Evolutionary conservation across 164 flowering plant species (phyloP), one percentile per base, ranked within the genome.

Genomic region (Tetracentron sinense): DNA sequence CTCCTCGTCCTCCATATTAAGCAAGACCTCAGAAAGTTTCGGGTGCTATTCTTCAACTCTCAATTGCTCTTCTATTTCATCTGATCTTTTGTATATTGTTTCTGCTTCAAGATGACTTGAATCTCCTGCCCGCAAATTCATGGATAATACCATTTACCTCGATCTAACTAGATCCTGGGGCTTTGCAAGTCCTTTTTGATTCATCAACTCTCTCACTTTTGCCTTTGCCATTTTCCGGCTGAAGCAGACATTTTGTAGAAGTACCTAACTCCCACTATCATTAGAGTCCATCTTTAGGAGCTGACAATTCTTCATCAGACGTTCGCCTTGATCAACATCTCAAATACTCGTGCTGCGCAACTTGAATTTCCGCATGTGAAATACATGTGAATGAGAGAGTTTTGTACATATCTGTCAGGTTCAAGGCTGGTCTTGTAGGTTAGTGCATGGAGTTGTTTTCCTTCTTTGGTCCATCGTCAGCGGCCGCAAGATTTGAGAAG

Each of bases 301-400:
- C 54, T 64, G 61, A 31, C 30, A 27, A 16, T 69, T 66, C 26
- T 74, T 65, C 68, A 81, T 65, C 54, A 76, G 49, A 44, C 66
- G 76, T 50, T 79, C 79, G 8, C 67, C 72, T 27, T 74, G 62
- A 22, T 65, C 51, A 6, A 62, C 46, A 59, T 80, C 82, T 22
- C 79, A 21, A 83, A 78, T 65, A 81, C 76, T 49, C 44, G 48
- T 3, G 48, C 44, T 1, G 77, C 83, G 60, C 10, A 33, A 42
- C 56, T 61, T 52, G 72, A 67, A 3, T 79, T 66, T 3, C 78
- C 72, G 28, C 74, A 74, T 0, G 33, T 31, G 12, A 66, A 66
- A 58, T 79, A 85, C 77, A 85, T 63, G 51, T 77, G 83, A 29
- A 85, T 79, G 61, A 85, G 72, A 20, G 77, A 42, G 47, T 79